Evolutionary conservation across 371 early-diverging fungal genomes (phyloP).

Genomic region (Apophysomyces ossiformis): DNA sequence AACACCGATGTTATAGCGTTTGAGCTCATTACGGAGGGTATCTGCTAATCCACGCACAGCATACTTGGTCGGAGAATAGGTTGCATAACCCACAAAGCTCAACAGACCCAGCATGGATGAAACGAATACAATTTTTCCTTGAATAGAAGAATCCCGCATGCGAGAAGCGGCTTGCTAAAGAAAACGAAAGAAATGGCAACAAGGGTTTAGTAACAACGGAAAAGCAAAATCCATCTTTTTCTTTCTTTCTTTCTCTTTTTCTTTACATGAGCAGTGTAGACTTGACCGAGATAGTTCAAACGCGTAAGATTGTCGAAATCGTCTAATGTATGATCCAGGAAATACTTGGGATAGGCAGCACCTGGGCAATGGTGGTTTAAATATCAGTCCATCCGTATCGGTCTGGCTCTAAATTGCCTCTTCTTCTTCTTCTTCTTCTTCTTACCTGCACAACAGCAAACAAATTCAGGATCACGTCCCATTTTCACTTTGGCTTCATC

Average conservation of each 20-base stretch:
- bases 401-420: neutral
- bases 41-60: constrained; percentile 85
- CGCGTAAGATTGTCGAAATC: constrained; percentile 68
- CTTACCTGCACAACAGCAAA: constrained; percentile 83
- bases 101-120: constrained; percentile 79
- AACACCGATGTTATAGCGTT: constrained; percentile 68
- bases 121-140: constrained; percentile 80
- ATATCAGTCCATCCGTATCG: neutral
- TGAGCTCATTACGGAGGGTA: constrained; percentile 74
- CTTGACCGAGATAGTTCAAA: constrained; percentile 84
- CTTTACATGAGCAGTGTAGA: constrained; percentile 74
- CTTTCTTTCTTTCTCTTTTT: neutral
- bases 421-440: constrained; percentile 2
- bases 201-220: neutral
- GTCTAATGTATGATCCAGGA: constrained; percentile 68
- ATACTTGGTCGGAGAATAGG: constrained; percentile 87
- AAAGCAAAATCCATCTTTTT: neutral
- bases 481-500: constrained; percentile 63
- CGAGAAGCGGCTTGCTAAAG: constrained; percentile 67
- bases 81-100: constrained; percentile 80
- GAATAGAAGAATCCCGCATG: constrained; percentile 65
- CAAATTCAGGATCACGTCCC: constrained; percentile 68
- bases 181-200: neutral
- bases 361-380: constrained; percentile 29
- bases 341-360: constrained; percentile 71